A percentile compares a stretch with the other conserved stretches of the same genome.
Conservation (phyloP, 345 rosid species). For the Zanthoxylum bungeanum region DNA sequence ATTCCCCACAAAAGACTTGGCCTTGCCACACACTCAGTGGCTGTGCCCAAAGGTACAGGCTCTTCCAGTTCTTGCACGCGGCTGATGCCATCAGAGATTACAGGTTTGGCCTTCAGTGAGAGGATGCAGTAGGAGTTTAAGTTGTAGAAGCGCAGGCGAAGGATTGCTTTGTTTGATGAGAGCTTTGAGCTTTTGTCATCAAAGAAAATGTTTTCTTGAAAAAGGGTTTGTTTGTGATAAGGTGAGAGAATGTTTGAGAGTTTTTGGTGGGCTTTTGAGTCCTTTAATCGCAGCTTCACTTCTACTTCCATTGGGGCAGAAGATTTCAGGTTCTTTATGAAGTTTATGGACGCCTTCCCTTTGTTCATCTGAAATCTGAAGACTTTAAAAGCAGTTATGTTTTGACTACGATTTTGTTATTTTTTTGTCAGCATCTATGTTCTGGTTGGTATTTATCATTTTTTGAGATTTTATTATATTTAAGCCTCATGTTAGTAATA, state of each 20-base stretch:
- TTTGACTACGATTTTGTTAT: neutral
- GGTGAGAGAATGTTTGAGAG: slow-evolving; percentile 44
- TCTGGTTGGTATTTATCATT: neutral
- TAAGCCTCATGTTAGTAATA: neutral
- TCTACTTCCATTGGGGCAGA: slow-evolving; percentile 51
- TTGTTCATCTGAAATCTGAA: neutral
- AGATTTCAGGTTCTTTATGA: neutral
- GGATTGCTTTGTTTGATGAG: slow-evolving; percentile 42
- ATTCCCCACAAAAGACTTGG: slow-evolving; percentile 24
- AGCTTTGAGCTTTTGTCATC: slow-evolving; percentile 44
- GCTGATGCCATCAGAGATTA: slow-evolving; percentile 44
- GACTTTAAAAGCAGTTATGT: neutral
- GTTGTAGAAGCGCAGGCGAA: slow-evolving; percentile 60
- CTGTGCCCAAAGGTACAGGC: slow-evolving; percentile 25
- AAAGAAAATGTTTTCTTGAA: slow-evolving; percentile 64
- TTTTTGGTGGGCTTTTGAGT: slow-evolving; percentile 32
- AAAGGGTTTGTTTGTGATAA: slow-evolving; percentile 44
- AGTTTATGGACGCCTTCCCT: neutral
- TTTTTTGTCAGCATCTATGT: neutral
- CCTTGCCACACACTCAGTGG: slow-evolving; percentile 28
- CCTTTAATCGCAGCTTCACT: slow-evolving; percentile 50
- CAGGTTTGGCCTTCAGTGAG: slow-evolving; percentile 61
- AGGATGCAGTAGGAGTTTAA: slow-evolving; percentile 38
- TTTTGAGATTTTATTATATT: neutral
- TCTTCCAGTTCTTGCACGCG: slow-evolving; percentile 64